Conservation (phyloP, 371 early-diverging fungal genomes). For the Mortierella sp. region DNA sequence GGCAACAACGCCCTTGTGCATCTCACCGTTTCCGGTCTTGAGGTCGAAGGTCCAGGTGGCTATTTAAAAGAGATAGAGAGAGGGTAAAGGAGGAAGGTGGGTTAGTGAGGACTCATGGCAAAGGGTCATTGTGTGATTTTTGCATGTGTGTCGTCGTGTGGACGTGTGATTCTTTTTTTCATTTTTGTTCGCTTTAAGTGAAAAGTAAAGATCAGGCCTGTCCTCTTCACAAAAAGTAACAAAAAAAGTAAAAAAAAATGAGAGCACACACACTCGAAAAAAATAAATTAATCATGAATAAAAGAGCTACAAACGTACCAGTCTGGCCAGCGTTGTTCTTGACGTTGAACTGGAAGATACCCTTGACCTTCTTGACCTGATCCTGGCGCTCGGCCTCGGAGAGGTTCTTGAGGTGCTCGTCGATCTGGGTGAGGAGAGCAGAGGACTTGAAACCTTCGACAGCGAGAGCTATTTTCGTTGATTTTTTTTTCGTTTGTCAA, state of each 20-base stretch:
- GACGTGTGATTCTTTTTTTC: no score
- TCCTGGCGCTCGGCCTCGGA: conserved; percentile 56
- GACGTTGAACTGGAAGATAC: conserved; percentile 90
- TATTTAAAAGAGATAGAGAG: no score
- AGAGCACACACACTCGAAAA: no score
- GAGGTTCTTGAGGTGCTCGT: conserved; percentile 44
- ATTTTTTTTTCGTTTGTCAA: no score
- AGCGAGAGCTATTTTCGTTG: conserved; percentile 17
- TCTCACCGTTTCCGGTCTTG: conserved; percentile 71
- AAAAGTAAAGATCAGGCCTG: neutral
- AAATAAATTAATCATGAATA: no score
- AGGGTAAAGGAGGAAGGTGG: neutral
- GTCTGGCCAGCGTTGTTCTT: conserved; percentile 71
- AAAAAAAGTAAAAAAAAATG: neutral
- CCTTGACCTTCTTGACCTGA: conserved; percentile 77
- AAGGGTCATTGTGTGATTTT: neutral
- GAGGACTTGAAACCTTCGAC: conserved; percentile 52
- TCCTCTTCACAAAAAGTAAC: neutral
- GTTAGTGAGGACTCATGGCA: neutral
- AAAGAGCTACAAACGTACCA: no score
- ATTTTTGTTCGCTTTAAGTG: conserved; percentile 5
- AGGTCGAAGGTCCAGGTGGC: conserved; percentile 81
- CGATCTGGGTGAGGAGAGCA: conserved; percentile 27
- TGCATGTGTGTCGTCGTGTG: no score
- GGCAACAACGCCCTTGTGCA: conserved; percentile 68